phyloP scores from a whole-genome alignment of 2,329 filamentous ascomycete species.

The Beauveria bassiana region DNA sequence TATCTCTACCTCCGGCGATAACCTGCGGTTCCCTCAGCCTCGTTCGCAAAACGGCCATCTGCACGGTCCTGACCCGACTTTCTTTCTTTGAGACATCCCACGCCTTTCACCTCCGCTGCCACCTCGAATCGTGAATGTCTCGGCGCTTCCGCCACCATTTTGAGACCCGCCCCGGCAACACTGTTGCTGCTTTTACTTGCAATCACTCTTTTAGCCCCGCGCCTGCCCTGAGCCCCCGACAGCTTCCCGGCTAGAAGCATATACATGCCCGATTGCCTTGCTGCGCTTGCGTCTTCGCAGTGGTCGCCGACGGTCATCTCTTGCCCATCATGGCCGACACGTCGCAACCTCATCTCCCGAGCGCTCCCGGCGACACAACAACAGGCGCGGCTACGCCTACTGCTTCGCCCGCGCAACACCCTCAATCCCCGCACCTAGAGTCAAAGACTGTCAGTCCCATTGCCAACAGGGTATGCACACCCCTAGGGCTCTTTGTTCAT shows the following conservation, averaged over 20 bases:
- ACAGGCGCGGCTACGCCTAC: background rate
- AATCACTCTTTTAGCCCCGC: background rate
- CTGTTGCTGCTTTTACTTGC: background rate
- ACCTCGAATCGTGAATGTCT: slow-evolving; percentile 9
- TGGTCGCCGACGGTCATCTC: background rate
- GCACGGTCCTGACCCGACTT: background rate
- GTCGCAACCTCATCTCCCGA: background rate
- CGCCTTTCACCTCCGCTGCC: background rate
- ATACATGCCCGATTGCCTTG: background rate
- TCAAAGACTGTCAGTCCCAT: slow-evolving; percentile 11
- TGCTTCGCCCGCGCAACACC: background rate
- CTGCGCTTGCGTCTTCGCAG: background rate
- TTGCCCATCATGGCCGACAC: background rate
- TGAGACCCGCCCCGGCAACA: slow-evolving; percentile 3
- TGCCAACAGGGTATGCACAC: slow-evolving; percentile 16
- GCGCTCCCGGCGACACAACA: background rate
- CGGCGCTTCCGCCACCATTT: slow-evolving; percentile 1
- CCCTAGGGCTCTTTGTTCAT: slow-evolving; percentile 15
- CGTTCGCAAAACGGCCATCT: background rate
- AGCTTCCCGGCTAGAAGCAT: background rate
- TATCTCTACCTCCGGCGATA: background rate
- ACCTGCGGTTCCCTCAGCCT: background rate
- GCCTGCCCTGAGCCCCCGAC: background rate
- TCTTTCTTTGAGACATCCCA: slow-evolving; percentile 4
- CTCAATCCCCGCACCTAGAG: background rate